Percentiles rank a stretch among this genome's conserved stretches.
Evolutionary conservation across 2,329 filamentous ascomycete genomes (phyloP).

Genomic region (Nakataea oryzae): DNA sequence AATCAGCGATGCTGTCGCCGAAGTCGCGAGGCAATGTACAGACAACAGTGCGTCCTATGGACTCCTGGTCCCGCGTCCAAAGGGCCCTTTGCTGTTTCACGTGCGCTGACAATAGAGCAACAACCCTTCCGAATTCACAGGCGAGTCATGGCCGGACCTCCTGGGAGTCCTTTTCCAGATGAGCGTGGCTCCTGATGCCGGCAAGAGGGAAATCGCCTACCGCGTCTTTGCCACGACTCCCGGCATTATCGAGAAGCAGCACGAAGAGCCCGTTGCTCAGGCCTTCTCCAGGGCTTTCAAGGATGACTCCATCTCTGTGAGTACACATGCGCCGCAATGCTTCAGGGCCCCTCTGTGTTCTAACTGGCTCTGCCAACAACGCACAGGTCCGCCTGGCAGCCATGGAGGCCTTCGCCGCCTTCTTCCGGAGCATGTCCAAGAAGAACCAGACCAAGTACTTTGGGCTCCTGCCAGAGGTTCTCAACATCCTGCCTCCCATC

Average conservation of each 20-base stretch:
- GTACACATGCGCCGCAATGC: conserved; percentile 12
- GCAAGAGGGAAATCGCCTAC: conserved; percentile 85
- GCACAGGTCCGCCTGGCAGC: conserved; percentile 75
- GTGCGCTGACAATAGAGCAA: background rate
- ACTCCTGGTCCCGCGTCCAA: background rate
- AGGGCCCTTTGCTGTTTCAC: background rate
- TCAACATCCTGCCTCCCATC: conserved; percentile 89
- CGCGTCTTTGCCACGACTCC: conserved; percentile 93
- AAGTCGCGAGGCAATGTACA: conserved; percentile 88
- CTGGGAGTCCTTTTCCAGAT: conserved; percentile 78
- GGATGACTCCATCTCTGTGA: conserved; percentile 70
- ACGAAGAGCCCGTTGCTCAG: conserved; percentile 78
- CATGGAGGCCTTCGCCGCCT: conserved; percentile 93
- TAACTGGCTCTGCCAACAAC: background rate
- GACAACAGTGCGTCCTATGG: conserved; percentile 61
- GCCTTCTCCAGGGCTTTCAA: conserved; percentile 90
- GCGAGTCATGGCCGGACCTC: conserved; percentile 81
- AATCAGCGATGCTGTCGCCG: conserved; percentile 93
- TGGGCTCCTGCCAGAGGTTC: conserved; percentile 74
- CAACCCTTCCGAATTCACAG: conserved; percentile 28
- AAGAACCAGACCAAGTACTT: conserved; percentile 85
- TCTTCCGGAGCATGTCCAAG: conserved; percentile 85
- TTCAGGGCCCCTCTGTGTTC: background rate
- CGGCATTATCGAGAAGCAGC: conserved; percentile 90
- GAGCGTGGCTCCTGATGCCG: conserved; percentile 74